Conservation (phyloP, 345 rosid genomes). For the Gynandropsis gynandra region DNA sequence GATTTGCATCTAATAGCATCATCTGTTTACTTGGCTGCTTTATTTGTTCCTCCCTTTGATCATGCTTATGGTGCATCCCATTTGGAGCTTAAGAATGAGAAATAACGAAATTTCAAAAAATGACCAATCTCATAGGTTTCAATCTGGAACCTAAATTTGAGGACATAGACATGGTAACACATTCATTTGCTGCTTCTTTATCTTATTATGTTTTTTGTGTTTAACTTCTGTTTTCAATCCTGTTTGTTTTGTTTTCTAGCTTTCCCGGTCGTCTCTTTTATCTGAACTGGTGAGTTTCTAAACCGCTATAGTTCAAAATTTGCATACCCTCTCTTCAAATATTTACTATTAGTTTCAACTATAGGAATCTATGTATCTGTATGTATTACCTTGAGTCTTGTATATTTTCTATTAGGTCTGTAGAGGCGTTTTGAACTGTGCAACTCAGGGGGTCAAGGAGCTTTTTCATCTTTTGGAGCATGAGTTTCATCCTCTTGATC, state of each 20-base stretch:
- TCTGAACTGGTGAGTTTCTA: no score
- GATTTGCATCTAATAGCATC: conserved; percentile 93
- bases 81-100: conserved; percentile 81
- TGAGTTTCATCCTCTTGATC: conserved; percentile 81
- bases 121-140: conserved; percentile 94
- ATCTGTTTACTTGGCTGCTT: conserved; percentile 86
- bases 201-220: background rate
- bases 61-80: conserved; percentile 62
- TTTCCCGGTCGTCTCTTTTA: no score
- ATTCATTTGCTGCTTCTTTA: conserved; percentile 4
- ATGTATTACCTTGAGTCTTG: no score
- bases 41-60: conserved; percentile 71
- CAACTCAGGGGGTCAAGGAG: conserved; percentile 93
- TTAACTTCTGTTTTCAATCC: conserved; percentile 14
- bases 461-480: conserved; percentile 85
- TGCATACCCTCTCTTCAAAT: conserved; percentile 3
- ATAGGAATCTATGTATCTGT: conserved; percentile 1
- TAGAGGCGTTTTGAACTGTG: conserved; percentile 93
- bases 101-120: conserved; percentile 81
- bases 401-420: conserved; percentile 46
- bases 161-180: conserved; percentile 76
- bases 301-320: conserved; percentile 1
- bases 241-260: conserved; percentile 38
- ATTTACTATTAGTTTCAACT: background rate
- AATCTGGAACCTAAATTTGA: conserved; percentile 79